A percentile compares a stretch with the other conserved stretches of the same genome.
These are phyloP conservation scores for Aspergillus puulaauensis DNA, from an alignment of 2,329 filamentous ascomycete genomes.

Conservation along the genomic window DNA sequence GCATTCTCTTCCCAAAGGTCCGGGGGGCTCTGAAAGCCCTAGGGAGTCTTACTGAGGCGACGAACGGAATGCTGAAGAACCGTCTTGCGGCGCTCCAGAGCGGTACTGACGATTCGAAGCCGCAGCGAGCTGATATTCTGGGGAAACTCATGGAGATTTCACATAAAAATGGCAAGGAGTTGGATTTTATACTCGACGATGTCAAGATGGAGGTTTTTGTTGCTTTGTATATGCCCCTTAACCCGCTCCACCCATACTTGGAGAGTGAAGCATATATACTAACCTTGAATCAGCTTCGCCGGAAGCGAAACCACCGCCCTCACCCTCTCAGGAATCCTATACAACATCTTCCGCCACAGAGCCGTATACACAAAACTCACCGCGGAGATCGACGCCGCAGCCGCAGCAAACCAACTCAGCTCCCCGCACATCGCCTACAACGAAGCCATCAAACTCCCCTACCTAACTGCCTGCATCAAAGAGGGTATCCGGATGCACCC, in stretches of 20 bases:
- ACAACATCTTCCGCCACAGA: constrained; percentile 38
- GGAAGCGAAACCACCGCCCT: constrained; percentile 39
- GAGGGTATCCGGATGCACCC: constrained; percentile 49
- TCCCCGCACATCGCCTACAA: constrained; percentile 8
- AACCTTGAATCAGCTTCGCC: constrained; percentile 23
- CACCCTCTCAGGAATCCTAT: constrained; percentile 34
- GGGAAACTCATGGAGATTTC: constrained; percentile 30
- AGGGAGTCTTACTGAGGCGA: constrained; percentile 23
- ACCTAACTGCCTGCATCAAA: constrained; percentile 52
- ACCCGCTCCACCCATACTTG: too few relatives aligned
- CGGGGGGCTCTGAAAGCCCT: constrained; percentile 28
- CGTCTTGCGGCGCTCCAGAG: constrained; percentile 13
- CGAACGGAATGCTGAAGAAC: constrained; percentile 24
- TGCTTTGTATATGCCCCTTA: too few relatives aligned
- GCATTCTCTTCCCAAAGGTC: constrained; percentile 21
- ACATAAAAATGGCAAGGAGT: constrained; percentile 26
- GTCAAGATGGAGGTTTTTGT: constrained; percentile 28
- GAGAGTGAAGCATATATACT: too few relatives aligned
- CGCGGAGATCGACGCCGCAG: constrained; percentile 10
- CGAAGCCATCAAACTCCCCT: constrained; percentile 39
- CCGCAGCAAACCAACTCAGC: neutral
- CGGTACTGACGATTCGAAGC: constrained; percentile 9
- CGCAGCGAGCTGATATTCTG: constrained; percentile 28
- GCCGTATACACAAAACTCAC: constrained; percentile 16
- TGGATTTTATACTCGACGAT: constrained; percentile 31